A percentile compares a stretch with the other conserved stretches of the same genome.
Evolutionary conservation across 768 basidiomycete species (phyloP).

Genomic region (Podaxis sp.): DNA sequence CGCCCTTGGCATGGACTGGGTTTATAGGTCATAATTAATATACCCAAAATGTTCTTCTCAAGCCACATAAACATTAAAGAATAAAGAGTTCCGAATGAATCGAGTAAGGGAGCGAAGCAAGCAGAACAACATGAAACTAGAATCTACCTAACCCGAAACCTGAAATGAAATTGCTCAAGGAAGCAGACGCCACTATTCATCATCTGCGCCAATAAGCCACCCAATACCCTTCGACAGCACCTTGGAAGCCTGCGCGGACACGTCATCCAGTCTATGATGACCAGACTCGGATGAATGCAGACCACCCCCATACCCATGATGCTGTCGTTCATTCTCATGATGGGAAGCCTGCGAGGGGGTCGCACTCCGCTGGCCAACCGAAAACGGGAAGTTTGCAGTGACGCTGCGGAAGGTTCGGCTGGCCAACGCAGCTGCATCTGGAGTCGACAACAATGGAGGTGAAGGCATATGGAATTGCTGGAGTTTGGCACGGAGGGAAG

Average conservation of each 20-base stretch:
- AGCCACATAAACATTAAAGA: neutral
- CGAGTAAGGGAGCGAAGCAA: neutral
- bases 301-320: slow-evolving; percentile 18
- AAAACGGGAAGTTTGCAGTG: slow-evolving; percentile 73
- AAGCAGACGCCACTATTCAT: slow-evolving; percentile 28
- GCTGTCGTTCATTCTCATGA: neutral
- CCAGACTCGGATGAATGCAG: slow-evolving; percentile 38
- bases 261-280: slow-evolving; percentile 50
- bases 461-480: slow-evolving; percentile 68
- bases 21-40: neutral
- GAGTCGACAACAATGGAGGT: slow-evolving; percentile 65
- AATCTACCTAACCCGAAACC: neutral
- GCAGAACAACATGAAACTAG: neutral
- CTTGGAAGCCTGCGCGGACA: slow-evolving; percentile 71
- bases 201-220: slow-evolving; percentile 92
- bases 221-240: slow-evolving; percentile 90
- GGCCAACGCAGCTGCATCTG: slow-evolving; percentile 80
- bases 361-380: slow-evolving; percentile 36
- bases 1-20: no score
- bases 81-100: neutral
- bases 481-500: slow-evolving; percentile 60
- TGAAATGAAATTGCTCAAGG: neutral
- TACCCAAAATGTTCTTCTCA: neutral
- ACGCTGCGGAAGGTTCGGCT: slow-evolving; percentile 76
- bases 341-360: slow-evolving; percentile 12